Conservation (phyloP, 1,284 basidiomycete genomes). For the Boletus semigastroideus region DNA sequence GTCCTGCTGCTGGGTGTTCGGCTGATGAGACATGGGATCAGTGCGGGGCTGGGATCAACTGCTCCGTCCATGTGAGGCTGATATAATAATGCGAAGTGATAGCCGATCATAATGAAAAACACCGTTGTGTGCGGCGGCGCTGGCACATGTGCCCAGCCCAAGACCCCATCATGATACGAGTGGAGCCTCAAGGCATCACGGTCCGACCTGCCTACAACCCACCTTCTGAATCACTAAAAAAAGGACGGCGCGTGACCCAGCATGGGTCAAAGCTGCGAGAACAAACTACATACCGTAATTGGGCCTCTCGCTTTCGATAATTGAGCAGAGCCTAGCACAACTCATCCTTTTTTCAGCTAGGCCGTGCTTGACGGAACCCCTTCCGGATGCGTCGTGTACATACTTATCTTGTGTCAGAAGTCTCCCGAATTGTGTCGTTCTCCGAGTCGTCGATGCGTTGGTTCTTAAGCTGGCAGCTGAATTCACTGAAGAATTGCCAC, state of each 20-base stretch:
- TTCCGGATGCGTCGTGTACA: conserved; percentile 34
- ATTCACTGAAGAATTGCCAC: no score
- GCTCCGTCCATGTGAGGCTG: neutral
- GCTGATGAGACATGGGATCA: conserved; percentile 5
- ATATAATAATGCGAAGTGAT: neutral
- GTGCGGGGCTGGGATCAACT: neutral
- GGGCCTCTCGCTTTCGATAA: no score
- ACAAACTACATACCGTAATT: no score
- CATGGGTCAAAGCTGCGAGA: no score
- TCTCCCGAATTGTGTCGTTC: conserved; percentile 44
- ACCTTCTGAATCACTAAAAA: no score
- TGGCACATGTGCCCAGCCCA: neutral
- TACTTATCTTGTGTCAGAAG: conserved; percentile 44
- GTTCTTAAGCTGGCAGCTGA: conserved; percentile 44
- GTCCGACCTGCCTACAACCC: no score
- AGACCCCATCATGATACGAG: no score
- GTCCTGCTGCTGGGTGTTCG: conserved; percentile 35
- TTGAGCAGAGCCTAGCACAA: no score
- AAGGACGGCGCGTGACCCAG: no score
- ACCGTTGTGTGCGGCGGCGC: conserved; percentile 6
- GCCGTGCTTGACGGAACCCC: conserved; percentile 44
- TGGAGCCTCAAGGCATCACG: no score
- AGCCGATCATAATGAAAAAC: neutral
- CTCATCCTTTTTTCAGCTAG: no score
- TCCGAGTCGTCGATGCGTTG: conserved; percentile 63